A percentile compares a stretch with the other conserved stretches of the same genome.
These are phyloP conservation scores for Aspergillus ustus DNA, from an alignment of 2,329 filamentous ascomycete genomes.

Conservation along the genomic window DNA sequence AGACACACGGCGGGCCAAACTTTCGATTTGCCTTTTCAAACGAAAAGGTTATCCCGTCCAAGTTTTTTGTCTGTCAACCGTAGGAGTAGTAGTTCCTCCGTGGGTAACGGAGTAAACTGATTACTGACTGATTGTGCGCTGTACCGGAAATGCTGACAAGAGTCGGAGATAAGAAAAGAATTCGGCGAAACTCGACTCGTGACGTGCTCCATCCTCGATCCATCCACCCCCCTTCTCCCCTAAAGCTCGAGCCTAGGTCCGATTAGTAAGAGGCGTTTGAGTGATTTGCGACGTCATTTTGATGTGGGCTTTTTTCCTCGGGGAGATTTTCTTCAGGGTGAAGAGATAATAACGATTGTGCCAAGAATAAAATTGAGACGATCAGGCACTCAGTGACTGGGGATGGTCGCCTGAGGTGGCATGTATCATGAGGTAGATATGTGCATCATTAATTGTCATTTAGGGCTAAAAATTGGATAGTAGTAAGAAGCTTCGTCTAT, in stretches of 20 bases:
- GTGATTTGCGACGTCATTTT: not conserved
- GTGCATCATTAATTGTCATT: not conserved
- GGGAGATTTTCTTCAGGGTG: not conserved
- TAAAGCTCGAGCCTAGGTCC: not conserved
- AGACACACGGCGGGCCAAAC: not conserved
- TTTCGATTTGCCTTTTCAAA: not conserved
- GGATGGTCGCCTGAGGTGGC: too few species aligned
- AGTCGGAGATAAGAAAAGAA: not conserved
- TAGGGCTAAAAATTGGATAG: not conserved
- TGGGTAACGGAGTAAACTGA: not conserved
- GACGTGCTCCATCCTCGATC: not conserved
- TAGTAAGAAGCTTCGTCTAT: not conserved
- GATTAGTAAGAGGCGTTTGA: not conserved
- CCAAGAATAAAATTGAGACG: not conserved
- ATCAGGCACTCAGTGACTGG: too few species aligned
- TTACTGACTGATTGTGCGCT: not conserved
- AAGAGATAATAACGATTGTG: too few species aligned
- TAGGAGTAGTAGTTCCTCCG: too few species aligned
- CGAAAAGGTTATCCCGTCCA: too few species aligned
- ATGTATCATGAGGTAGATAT: not conserved
- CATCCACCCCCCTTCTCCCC: not conserved
- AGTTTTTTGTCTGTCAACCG: too few species aligned
- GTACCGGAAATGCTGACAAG: not conserved
- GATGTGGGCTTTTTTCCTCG: not conserved
- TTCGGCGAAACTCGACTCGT: not conserved